phyloP scores from a whole-genome alignment of 805 yeast genomes.

The Metschnikowia drakensbergensis region DNA sequence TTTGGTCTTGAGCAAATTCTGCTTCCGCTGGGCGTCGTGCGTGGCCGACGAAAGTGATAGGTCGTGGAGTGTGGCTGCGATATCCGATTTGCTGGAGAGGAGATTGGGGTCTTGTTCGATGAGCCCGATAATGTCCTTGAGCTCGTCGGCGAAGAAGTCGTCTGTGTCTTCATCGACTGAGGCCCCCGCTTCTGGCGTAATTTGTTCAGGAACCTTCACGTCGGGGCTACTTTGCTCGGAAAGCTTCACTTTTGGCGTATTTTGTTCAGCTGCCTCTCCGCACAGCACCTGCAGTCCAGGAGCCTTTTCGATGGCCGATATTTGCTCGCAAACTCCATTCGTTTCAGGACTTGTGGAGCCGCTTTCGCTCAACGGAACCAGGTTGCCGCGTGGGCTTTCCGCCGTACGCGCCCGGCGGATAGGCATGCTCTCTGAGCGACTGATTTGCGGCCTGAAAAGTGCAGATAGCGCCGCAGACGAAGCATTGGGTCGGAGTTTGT shows the following conservation, averaged over 20 bases:
- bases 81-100: conserved; percentile 33
- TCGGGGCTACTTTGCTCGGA: not conserved
- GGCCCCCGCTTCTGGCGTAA: not conserved
- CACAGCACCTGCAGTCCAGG: no score
- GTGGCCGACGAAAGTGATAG: conserved; percentile 45
- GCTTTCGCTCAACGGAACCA: no score
- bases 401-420: conserved; percentile 2
- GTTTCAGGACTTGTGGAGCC: no score
- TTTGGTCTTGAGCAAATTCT: conserved; percentile 41
- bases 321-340: no score
- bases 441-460: conserved; percentile 36
- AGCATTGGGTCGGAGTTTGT: conserved; percentile 37
- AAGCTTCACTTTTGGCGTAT: not conserved
- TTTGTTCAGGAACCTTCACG: not conserved
- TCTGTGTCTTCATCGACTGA: conserved; percentile 8
- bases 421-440: conserved; percentile 38
- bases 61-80: conserved; percentile 55
- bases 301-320: no score
- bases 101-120: conserved; percentile 37
- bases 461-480: conserved; percentile 48
- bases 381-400: not conserved
- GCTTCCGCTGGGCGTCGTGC: conserved; percentile 30
- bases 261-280: no score
- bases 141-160: conserved; percentile 34
- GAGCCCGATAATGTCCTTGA: conserved; percentile 47